A percentile compares a stretch with the other conserved stretches of the same genome.
Evolutionary conservation across 2,329 filamentous ascomycete species (phyloP).

Genomic region (Fusarium domesticum): DNA sequence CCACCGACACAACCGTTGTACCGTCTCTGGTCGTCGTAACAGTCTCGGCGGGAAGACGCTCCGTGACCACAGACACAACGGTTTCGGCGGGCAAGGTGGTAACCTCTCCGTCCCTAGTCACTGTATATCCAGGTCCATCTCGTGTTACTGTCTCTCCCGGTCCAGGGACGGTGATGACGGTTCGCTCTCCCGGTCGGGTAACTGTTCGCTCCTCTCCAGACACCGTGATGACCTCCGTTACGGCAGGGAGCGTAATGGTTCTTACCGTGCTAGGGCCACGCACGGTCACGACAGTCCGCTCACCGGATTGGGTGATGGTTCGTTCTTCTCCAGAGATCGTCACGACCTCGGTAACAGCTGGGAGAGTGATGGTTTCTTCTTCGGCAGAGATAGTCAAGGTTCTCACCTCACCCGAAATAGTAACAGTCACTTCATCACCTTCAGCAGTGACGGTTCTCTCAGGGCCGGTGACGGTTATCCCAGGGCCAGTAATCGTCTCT

Average conservation of each 20-base stretch:
- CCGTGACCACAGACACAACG: constrained; percentile 34
- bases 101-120: constrained; percentile 20
- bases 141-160: background rate
- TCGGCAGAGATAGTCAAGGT: constrained; percentile 15
- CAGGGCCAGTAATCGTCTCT: background rate
- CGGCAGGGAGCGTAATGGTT: constrained; percentile 29
- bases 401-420: constrained; percentile 11
- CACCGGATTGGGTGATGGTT: constrained; percentile 25
- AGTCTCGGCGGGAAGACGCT: constrained; percentile 28
- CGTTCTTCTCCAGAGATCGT: constrained; percentile 24
- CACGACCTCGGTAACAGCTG: constrained; percentile 18
- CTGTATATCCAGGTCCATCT: constrained; percentile 19
- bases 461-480: constrained; percentile 15
- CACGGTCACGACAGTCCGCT: constrained; percentile 22
- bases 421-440: constrained; percentile 6
- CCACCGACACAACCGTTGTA: constrained; percentile 29
- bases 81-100: constrained; percentile 30
- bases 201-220: constrained; percentile 24
- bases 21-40: constrained; percentile 33
- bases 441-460: no score
- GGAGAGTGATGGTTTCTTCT: constrained; percentile 23
- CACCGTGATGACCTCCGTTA: constrained; percentile 14
- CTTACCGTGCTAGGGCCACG: constrained; percentile 3
- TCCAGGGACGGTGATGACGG: constrained; percentile 12
- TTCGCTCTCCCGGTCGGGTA: constrained; percentile 13